These are phyloP conservation scores for Lichtheimia ramosa DNA, from an alignment of 371 early-diverging fungal species.

Conservation along the genomic window DNA sequence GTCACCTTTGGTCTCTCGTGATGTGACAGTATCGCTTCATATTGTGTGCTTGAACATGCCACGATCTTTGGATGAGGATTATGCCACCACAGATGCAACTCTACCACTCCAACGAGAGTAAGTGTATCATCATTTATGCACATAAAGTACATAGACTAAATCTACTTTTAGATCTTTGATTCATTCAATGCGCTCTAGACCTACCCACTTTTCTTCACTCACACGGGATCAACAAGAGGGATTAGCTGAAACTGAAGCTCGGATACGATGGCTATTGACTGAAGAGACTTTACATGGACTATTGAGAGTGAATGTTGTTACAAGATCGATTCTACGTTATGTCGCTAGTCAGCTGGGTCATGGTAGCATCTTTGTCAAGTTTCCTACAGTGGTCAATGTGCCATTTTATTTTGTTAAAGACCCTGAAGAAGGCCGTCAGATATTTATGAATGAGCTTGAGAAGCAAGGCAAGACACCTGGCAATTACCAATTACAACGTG, in stretches of 20 bases:
- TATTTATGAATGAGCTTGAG: conserved; percentile 61
- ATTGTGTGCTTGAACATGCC: conserved; percentile 65
- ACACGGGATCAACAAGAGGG: conserved; percentile 59
- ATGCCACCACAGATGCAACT: conserved; percentile 6
- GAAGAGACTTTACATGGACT: conserved; percentile 76
- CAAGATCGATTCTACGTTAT: conserved; percentile 50
- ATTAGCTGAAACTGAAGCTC: conserved; percentile 58
- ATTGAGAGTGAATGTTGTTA: conserved; percentile 50
- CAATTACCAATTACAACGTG: conserved; percentile 38
- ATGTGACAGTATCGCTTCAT: conserved; percentile 60
- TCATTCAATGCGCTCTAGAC: conserved; percentile 35
- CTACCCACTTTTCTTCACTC: conserved; percentile 46
- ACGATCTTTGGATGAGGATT: conserved; percentile 32
- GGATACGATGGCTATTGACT: conserved; percentile 63
- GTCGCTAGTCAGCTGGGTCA: conserved; percentile 54
- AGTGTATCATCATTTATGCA: conserved; percentile 3
- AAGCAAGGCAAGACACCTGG: conserved; percentile 22
- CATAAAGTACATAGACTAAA: not conserved
- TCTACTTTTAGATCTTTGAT: conserved; percentile 16
- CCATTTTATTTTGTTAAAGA: conserved; percentile 62
- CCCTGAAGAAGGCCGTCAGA: conserved; percentile 30
- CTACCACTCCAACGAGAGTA: conserved; percentile 11
- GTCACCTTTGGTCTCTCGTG: conserved; percentile 57
- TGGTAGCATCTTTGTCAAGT: conserved; percentile 48
- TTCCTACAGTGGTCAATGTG: conserved; percentile 52